Evolutionary conservation across 2,329 filamentous ascomycete species (phyloP), one percentile per base, ranked within the genome.

Genomic region (Claviceps spartinae): DNA sequence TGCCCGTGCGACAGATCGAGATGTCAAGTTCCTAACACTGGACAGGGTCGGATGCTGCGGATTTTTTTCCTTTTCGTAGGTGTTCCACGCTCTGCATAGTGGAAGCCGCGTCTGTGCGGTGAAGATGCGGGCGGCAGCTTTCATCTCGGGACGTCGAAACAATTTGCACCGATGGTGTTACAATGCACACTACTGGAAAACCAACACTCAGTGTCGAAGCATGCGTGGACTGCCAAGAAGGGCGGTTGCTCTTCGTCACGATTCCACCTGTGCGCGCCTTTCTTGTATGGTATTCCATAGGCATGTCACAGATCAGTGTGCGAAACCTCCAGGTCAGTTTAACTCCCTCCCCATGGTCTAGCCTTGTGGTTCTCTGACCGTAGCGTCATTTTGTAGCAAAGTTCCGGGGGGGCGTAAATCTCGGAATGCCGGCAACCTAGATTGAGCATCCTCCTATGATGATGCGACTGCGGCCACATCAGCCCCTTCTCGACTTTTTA

Each of bases 351-450:
- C 59, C 54, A 0, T 63, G 53, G 37, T 62, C 56, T 0, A 46
- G 40, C 20, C 36, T 55, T 0, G 52, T 56, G 5, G 47, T 47
- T 0, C 9, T 52, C 34, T 54, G 48, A 0, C 59, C 57, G 20
- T 58, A 61, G 2, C 57, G 55, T 4, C 61, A 53, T 45, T 36
- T 1, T 36, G 11, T n/a, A 49, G 47, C 20, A 54, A 54, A 8
- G 43, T 54, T 0, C 54, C 2, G 20, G 40, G 49, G 63, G 63
- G 0, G 69, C 58, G 1, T 65, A 53, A 5, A 69, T 50, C 49
- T 74, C 71, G 53, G 72, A 50, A 75, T 76, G 3, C 72, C 74
- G 16, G 67, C 72, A 5, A 76, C 60, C 4, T 73, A 63, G 43
- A 75, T 61, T 56, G 76, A 76, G 59, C 22, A 20, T 2, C 22